Evolutionary conservation across 164 flowering plant genomes (phyloP).

Genomic region (Annona cherimola): DNA sequence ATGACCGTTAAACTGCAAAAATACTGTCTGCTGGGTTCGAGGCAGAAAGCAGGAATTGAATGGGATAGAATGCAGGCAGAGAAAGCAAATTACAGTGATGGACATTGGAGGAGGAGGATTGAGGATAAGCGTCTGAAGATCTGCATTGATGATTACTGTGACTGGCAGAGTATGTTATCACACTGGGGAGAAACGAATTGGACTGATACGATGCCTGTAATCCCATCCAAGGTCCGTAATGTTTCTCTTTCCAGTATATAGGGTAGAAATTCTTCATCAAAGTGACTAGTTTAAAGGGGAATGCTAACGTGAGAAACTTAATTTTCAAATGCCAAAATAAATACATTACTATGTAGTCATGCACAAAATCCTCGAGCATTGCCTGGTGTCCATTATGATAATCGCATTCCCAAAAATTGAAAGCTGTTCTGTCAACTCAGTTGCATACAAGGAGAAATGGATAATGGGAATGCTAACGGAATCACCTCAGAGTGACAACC

Average conservation of each 20-base stretch:
- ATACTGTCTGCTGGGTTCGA: slow-evolving; percentile 72
- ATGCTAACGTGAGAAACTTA: background rate
- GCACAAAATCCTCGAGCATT: too few species aligned
- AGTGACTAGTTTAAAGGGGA: background rate
- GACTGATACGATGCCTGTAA: slow-evolving; percentile 42
- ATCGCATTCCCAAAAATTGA: background rate
- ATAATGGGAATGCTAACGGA: background rate
- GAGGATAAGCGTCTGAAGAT: slow-evolving; percentile 43
- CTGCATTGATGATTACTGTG: slow-evolving; percentile 59
- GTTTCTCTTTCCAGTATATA: slow-evolving; percentile 32
- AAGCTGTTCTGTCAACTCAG: too few species aligned
- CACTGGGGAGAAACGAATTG: slow-evolving; percentile 76
- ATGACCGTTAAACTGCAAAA: slow-evolving; percentile 76
- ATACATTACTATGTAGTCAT: background rate
- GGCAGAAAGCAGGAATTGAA: slow-evolving; percentile 81
- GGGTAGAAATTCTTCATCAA: background rate
- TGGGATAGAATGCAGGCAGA: slow-evolving; percentile 93
- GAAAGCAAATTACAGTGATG: slow-evolving; percentile 68
- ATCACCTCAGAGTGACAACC: background rate
- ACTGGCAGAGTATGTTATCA: slow-evolving; percentile 74
- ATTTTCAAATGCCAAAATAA: background rate
- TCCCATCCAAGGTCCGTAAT: slow-evolving; percentile 21
- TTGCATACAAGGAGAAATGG: background rate
- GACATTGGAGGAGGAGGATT: slow-evolving; percentile 79
- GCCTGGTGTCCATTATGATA: background rate